Evolutionary conservation across 2,329 filamentous ascomycete species (phyloP).

Genomic region (Davidsoniella virescens): DNA sequence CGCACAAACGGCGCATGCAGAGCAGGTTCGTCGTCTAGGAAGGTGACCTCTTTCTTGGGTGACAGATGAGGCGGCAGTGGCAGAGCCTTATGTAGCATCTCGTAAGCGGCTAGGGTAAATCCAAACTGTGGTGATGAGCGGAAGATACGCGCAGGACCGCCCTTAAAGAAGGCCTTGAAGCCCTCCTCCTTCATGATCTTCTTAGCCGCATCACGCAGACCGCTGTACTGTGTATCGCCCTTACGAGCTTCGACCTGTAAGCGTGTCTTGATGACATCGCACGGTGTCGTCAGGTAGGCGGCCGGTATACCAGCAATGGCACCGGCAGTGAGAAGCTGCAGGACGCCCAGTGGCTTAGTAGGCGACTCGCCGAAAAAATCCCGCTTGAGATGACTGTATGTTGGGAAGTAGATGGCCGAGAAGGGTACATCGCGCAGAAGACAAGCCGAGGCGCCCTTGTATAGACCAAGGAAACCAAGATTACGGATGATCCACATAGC

Average conservation of each 20-base stretch:
- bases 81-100: conserved; percentile 64
- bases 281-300: conserved; percentile 89
- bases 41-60: conserved; percentile 32
- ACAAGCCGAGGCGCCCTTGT: conserved; percentile 92
- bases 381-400: conserved; percentile 85
- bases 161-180: conserved; percentile 96
- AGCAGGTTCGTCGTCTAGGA: conserved; percentile 40
- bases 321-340: conserved; percentile 85
- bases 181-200: conserved; percentile 85
- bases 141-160: conserved; percentile 84
- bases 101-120: conserved; percentile 91
- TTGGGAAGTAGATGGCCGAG: conserved; percentile 96
- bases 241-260: conserved; percentile 95
- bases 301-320: conserved; percentile 88
- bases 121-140: conserved; percentile 95
- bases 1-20: conserved; percentile 39
- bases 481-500: conserved; percentile 97
- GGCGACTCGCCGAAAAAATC: conserved; percentile 83
- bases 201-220: conserved; percentile 66
- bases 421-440: conserved; percentile 92
- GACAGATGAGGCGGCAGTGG: conserved; percentile 38
- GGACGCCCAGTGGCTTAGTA: conserved; percentile 72
- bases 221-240: conserved; percentile 77
- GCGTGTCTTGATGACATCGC: conserved; percentile 97
- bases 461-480: conserved; percentile 80